Evolutionary conservation across 2,329 filamentous ascomycete species (phyloP).

Genomic region (Graphilbum sp.): DNA sequence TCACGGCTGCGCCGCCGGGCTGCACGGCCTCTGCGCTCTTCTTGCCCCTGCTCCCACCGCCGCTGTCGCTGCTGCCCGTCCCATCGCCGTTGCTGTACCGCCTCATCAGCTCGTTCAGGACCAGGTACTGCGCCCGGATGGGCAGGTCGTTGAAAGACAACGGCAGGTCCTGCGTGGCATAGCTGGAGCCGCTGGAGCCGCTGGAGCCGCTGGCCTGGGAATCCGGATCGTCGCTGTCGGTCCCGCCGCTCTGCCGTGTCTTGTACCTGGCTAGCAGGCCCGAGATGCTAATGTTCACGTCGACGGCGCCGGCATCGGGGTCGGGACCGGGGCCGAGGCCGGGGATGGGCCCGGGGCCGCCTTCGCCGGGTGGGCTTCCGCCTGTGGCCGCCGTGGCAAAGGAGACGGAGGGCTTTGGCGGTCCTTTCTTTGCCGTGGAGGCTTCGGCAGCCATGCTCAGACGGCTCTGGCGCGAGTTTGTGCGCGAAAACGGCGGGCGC

Average conservation of each 20-base stretch:
- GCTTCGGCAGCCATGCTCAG: conserved; percentile 27
- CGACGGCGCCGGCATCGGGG: neutral
- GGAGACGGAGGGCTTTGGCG: neutral
- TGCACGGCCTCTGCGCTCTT: neutral
- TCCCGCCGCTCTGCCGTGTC: neutral
- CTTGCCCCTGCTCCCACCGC: neutral
- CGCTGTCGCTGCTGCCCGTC: neutral
- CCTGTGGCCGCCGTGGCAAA: neutral
- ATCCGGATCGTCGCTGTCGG: neutral
- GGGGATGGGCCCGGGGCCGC: no score
- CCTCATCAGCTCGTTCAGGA: conserved; percentile 70
- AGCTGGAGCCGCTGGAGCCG: conserved; percentile 7
- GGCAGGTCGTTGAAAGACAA: conserved; percentile 78
- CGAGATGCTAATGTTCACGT: conserved; percentile 23
- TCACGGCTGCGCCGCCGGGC: conserved; percentile 39
- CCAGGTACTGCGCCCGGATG: conserved; percentile 68
- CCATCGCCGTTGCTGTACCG: conserved; percentile 42
- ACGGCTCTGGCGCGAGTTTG: conserved; percentile 27
- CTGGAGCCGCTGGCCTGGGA: neutral
- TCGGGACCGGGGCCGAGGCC: neutral
- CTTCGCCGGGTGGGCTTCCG: no score
- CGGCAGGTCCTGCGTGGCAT: conserved; percentile 25
- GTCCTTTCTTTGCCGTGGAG: conserved; percentile 23
- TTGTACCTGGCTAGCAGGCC: conserved; percentile 26
- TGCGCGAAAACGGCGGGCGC: conserved; percentile 23